Conservation (phyloP, 176 grass and related monocot genomes). For the Puya raimondii region DNA sequence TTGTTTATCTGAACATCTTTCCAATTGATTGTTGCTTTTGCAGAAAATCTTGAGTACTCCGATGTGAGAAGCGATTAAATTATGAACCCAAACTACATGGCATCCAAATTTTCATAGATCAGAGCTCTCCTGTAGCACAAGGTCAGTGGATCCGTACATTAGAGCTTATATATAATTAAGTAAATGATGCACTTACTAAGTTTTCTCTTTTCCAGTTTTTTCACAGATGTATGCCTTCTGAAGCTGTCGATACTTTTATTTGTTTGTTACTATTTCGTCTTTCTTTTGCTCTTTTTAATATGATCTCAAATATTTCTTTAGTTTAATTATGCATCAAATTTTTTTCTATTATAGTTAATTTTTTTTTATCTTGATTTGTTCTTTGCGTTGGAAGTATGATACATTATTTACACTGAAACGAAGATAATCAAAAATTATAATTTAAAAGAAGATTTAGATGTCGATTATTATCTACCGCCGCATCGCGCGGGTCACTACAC, state of each 20-base stretch:
- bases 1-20: background rate
- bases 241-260: conserved; percentile 84
- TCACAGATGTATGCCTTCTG: conserved; percentile 75
- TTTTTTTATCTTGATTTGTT: too few relatives aligned
- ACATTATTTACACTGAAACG: too few relatives aligned
- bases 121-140: conserved; percentile 98
- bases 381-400: too few relatives aligned
- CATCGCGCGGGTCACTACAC: too few relatives aligned
- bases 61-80: conserved; percentile 93
- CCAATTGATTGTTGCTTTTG: conserved; percentile 2
- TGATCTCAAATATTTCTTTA: too few relatives aligned
- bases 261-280: too few relatives aligned
- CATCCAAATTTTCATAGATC: conserved; percentile 89
- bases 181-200: conserved; percentile 8
- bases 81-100: conserved; percentile 89
- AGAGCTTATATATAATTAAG: background rate
- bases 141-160: conserved; percentile 31
- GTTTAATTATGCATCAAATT: too few relatives aligned
- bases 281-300: too few relatives aligned
- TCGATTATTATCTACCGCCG: too few relatives aligned
- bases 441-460: too few relatives aligned
- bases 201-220: conserved; percentile 46
- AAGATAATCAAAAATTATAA: too few relatives aligned
- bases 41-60: conserved; percentile 84
- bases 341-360: too few relatives aligned